Evolutionary conservation across 2,329 filamentous ascomycete genomes (phyloP).

Genomic region (Akanthomyces dipterigenus): DNA sequence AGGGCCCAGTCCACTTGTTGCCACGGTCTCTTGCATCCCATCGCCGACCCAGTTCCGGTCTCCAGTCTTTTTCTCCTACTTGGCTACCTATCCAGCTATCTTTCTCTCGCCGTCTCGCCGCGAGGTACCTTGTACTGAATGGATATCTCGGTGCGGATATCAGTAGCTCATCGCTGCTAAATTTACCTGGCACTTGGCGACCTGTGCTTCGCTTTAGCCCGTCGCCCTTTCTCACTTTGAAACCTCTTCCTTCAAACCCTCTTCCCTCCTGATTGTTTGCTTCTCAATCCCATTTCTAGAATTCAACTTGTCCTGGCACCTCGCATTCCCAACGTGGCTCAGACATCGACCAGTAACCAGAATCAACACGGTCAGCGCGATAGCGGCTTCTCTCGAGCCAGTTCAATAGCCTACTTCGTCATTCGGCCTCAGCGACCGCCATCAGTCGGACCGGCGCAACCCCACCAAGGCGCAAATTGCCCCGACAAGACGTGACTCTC

Average conservation of each 20-base stretch:
- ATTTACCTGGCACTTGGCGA: background rate
- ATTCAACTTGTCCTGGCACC: background rate
- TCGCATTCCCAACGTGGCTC: background rate
- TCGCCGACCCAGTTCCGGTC: slow-evolving; percentile 6
- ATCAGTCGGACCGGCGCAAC: background rate
- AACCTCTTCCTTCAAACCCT: background rate
- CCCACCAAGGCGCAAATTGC: slow-evolving; percentile 6
- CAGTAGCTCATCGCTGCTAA: background rate
- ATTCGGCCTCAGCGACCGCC: background rate
- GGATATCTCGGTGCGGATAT: background rate
- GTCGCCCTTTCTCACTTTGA: background rate
- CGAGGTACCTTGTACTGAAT: background rate
- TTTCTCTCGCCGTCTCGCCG: background rate
- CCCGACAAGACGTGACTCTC: background rate
- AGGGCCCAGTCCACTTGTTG: background rate
- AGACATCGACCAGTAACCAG: background rate
- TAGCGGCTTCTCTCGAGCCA: background rate
- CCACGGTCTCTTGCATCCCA: background rate
- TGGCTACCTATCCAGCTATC: background rate
- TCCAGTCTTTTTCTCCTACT: slow-evolving; percentile 6
- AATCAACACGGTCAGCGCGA: background rate
- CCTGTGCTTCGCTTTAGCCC: background rate
- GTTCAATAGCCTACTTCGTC: slow-evolving; percentile 4
- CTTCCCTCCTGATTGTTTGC: background rate
- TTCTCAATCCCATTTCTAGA: background rate